phyloP scores from a whole-genome alignment of 345 rosid genomes.

The Barbarea vulgaris region DNA sequence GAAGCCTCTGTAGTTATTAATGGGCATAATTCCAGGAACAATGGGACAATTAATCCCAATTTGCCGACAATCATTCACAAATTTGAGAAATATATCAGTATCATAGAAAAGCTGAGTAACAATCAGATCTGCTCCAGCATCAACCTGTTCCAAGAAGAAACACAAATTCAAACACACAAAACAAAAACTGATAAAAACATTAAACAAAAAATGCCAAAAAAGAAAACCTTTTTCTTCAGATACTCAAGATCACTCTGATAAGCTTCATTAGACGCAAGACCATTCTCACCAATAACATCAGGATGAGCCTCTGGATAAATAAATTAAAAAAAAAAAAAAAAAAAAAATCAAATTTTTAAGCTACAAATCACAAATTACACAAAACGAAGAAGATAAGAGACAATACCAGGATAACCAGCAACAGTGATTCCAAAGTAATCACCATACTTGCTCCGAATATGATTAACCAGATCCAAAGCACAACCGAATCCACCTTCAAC shows the following conservation, averaged over 20 bases:
- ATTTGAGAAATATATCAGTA: constrained; percentile 87
- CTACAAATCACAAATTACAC: no score
- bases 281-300: constrained; percentile 71
- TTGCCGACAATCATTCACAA: constrained; percentile 89
- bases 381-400: no score
- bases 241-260: constrained; percentile 86
- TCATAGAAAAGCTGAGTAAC: constrained; percentile 89
- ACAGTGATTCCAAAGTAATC: constrained; percentile 96
- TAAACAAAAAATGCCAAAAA: background rate
- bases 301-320: constrained; percentile 99
- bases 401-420: constrained; percentile 94
- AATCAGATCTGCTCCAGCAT: constrained; percentile 96
- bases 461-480: constrained; percentile 91
- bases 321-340: background rate
- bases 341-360: no score
- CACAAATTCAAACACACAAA: background rate
- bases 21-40: constrained; percentile 98
- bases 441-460: constrained; percentile 69
- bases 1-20: constrained; percentile 90
- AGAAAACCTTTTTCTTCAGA: constrained; percentile 73
- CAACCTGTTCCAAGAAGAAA: constrained; percentile 52
- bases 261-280: constrained; percentile 67
- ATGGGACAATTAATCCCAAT: constrained; percentile 85
- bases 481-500: constrained; percentile 91
- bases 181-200: background rate